A percentile compares a stretch with the other conserved stretches of the same genome.
phyloP scores from a whole-genome alignment of 169 alveolate species.

The Cryptosporidium sp. region DNA sequence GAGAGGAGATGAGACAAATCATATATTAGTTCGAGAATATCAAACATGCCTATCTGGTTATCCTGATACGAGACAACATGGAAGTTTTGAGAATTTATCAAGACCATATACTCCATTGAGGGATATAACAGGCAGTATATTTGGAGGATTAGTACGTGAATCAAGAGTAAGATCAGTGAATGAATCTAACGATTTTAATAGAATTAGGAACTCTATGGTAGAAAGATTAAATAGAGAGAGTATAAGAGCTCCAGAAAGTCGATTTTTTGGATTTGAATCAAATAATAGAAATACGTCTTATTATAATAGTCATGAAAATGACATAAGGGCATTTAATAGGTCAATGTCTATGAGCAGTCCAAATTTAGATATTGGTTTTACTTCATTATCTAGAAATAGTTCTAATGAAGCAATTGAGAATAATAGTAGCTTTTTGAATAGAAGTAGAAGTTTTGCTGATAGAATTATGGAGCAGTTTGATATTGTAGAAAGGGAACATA shows the following conservation, averaged over 20 bases:
- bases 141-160: constrained; percentile 25
- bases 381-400: not conserved
- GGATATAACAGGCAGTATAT: constrained; percentile 49
- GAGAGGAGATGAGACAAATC: not conserved
- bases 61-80: not conserved
- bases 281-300: not conserved
- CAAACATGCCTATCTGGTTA: constrained; percentile 7
- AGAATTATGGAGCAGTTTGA: constrained; percentile 64
- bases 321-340: constrained; percentile 20
- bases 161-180: not conserved
- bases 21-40: constrained; percentile 3
- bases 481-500: constrained; percentile 27
- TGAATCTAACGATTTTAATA: not conserved
- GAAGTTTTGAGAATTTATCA: not conserved
- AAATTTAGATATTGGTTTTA: not conserved
- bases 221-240: not conserved
- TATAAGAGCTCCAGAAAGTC: not conserved
- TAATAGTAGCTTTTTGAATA: constrained; percentile 28
- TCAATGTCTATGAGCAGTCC: constrained; percentile 60
- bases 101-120: constrained; percentile 22
- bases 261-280: not conserved
- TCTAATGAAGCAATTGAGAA: constrained; percentile 26
- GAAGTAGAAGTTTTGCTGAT: constrained; percentile 68
- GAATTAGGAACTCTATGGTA: not conserved
- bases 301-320: not conserved